Percentiles rank a stretch among this genome's conserved stretches.
Conservation (phyloP, 208 protist genomes). For the Acanthamoeba lenticulata region DNA sequence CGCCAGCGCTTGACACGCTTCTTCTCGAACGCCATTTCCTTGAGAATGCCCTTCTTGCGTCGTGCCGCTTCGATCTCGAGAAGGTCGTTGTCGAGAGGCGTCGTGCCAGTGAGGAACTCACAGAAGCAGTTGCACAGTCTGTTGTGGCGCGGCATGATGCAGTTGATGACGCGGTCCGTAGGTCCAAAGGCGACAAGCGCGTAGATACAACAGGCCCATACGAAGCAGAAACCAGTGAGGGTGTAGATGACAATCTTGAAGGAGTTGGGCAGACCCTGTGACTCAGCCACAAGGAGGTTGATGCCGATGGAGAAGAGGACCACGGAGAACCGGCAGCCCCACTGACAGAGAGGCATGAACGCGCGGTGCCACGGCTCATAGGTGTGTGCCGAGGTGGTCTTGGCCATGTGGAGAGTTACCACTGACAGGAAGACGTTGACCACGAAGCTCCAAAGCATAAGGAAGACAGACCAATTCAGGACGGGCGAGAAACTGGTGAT, state of each 20-base stretch:
- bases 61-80: not conserved
- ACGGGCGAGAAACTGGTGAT: not conserved
- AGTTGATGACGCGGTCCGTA: not conserved
- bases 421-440: constrained; percentile 13
- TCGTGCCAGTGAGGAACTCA: not conserved
- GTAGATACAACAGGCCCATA: not conserved
- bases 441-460: not conserved
- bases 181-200: not conserved
- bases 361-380: constrained; percentile 16
- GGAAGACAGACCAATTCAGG: not conserved
- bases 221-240: not conserved
- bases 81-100: constrained; percentile 2
- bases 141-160: not conserved
- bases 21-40: constrained; percentile 4
- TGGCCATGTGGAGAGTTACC: constrained; percentile 1
- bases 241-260: constrained; percentile 24
- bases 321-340: constrained; percentile 1
- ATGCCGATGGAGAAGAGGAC: not conserved
- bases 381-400: not conserved
- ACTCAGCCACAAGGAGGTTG: not conserved
- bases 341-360: not conserved
- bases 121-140: not conserved
- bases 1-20: constrained; percentile 9
- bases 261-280: not conserved
- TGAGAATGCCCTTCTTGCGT: not conserved